Conservation (phyloP, 805 yeast genomes). For the Pichia californica region DNA sequence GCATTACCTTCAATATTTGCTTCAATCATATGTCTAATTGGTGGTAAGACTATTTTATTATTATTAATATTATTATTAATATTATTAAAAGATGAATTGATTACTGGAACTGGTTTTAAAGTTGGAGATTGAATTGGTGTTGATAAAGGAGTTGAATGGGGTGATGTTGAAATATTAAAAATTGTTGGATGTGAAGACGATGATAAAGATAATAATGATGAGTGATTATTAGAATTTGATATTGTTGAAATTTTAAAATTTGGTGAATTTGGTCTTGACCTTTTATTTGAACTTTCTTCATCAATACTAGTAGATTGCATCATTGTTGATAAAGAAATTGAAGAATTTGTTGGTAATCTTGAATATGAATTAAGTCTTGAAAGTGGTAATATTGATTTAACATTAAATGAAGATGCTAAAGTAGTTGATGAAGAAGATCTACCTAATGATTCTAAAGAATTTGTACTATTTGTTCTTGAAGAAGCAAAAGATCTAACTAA, state of each 20-base stretch:
- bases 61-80: no score
- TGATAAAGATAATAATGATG: slow-evolving; percentile 15
- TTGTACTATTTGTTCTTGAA: slow-evolving; percentile 28
- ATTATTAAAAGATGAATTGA: no score
- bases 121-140: slow-evolving; percentile 35
- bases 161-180: slow-evolving; percentile 29
- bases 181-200: slow-evolving; percentile 32
- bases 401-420: slow-evolving; percentile 17
- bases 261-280: slow-evolving; percentile 31
- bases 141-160: slow-evolving; percentile 26
- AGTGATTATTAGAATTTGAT: no score
- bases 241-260: background rate
- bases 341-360: slow-evolving; percentile 12
- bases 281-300: slow-evolving; percentile 27
- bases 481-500: slow-evolving; percentile 25
- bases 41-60: slow-evolving; percentile 25
- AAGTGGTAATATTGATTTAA: slow-evolving; percentile 6
- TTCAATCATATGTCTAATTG: slow-evolving; percentile 27
- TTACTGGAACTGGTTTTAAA: slow-evolving; percentile 28
- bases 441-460: slow-evolving; percentile 24
- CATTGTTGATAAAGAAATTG: slow-evolving; percentile 21
- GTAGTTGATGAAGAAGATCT: slow-evolving; percentile 25
- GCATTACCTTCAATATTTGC: background rate
- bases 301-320: slow-evolving; percentile 9
- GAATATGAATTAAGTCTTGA: slow-evolving; percentile 18